Evolutionary conservation across 768 basidiomycete species (phyloP).

Genomic region (Tricholoma flavovirens): DNA sequence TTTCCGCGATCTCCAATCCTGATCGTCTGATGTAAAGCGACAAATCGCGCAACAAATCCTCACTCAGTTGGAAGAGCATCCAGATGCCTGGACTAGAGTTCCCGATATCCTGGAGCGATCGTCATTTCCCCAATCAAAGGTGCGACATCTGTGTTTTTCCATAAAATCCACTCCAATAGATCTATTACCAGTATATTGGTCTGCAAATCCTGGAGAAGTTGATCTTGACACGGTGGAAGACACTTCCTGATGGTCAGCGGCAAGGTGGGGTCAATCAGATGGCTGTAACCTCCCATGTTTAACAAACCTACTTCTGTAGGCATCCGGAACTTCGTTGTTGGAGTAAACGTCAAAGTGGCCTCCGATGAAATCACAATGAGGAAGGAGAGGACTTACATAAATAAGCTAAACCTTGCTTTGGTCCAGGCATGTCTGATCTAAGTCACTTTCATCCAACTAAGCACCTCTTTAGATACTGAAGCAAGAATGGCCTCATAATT

Average conservation of each 20-base stretch:
- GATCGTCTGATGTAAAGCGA: constrained; percentile 54
- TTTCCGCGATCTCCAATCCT: constrained; percentile 19
- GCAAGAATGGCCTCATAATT: constrained; percentile 99
- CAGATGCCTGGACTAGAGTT: constrained; percentile 95
- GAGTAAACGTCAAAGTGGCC: constrained; percentile 86
- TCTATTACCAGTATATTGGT: constrained; percentile 76
- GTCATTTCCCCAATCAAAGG: constrained; percentile 82
- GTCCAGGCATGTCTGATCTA: constrained; percentile 63
- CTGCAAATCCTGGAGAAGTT: constrained; percentile 96
- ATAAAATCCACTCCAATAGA: constrained; percentile 5
- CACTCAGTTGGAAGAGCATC: constrained; percentile 94
- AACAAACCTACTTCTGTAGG: constrained; percentile 36
- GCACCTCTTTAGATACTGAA: constrained; percentile 73
- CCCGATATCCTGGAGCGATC: constrained; percentile 89
- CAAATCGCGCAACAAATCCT: constrained; percentile 90
- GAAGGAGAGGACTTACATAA: constrained; percentile 90
- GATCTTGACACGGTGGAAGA: constrained; percentile 93
- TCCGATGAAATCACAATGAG: constrained; percentile 86
- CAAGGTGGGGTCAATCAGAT: constrained; percentile 48
- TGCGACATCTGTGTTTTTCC: constrained; percentile 20
- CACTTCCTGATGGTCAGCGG: constrained; percentile 88
- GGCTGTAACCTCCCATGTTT: not conserved
- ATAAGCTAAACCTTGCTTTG: constrained; percentile 94
- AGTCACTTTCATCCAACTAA: constrained; percentile 10
- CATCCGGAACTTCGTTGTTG: constrained; percentile 95